phyloP scores from a whole-genome alignment of 176 grass and related monocot genomes.

The Avena sativa region DNA sequence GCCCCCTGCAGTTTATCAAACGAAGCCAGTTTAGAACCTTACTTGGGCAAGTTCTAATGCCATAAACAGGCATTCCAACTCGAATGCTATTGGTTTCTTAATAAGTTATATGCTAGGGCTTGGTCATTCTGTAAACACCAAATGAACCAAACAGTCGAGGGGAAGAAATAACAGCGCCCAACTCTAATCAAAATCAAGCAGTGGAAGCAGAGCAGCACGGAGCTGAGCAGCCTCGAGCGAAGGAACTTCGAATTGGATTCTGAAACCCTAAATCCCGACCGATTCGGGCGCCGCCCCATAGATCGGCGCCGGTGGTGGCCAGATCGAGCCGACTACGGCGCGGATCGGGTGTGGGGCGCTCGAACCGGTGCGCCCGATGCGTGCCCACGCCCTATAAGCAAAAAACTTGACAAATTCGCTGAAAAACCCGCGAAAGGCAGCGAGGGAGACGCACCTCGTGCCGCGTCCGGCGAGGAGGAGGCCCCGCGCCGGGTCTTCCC shows the following conservation, averaged over 20 bases:
- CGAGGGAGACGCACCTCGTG: conserved; percentile 64
- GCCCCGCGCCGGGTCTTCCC: conserved; percentile 33
- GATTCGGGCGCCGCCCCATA: conserved; percentile 23
- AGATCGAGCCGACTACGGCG: conserved; percentile 54
- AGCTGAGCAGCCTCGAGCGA: conserved; percentile 1
- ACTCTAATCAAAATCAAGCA: conserved; percentile 36
- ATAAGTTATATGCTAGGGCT: conserved; percentile 2
- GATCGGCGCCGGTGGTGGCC: conserved; percentile 47
- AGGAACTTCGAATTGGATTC: conserved; percentile 34
- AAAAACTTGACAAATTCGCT: background rate
- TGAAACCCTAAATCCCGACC: conserved; percentile 53
- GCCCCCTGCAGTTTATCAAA: conserved; percentile 64
- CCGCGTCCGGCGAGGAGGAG: conserved; percentile 38
- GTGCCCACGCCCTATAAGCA: background rate
- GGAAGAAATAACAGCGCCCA: background rate
- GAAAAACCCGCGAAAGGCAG: conserved; percentile 47
- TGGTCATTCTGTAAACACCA: conserved; percentile 32
- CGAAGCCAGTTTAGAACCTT: conserved; percentile 48
- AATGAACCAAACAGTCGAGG: conserved; percentile 20
- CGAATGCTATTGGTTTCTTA: conserved; percentile 7
- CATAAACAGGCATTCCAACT: conserved; percentile 22
- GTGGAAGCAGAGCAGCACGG: conserved; percentile 18
- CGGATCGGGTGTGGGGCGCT: conserved; percentile 49
- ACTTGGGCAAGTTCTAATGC: conserved; percentile 26
- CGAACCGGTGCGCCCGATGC: conserved; percentile 14